phyloP scores from a whole-genome alignment of 1,284 basidiomycete genomes.

The Cutaneotrichosporon cyanovorans region DNA sequence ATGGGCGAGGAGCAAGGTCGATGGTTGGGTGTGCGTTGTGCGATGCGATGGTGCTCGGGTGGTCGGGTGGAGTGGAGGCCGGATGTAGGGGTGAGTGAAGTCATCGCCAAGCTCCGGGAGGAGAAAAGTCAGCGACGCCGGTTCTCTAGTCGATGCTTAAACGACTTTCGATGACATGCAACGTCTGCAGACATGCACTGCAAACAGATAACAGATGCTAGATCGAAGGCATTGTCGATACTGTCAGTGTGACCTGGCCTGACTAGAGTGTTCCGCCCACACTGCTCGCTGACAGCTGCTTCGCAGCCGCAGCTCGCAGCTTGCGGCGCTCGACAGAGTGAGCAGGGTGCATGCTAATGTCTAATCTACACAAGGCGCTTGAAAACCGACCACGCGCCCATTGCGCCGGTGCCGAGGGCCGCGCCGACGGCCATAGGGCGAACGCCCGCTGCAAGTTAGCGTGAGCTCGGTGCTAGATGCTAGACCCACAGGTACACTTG shows the following conservation, averaged over 20 bases:
- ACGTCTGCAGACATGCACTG: too few species aligned
- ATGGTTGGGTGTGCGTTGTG: background rate
- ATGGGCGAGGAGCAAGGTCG: background rate
- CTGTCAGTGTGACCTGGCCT: too few species aligned
- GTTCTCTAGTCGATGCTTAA: too few species aligned
- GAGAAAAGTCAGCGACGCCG: too few species aligned
- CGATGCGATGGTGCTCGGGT: background rate
- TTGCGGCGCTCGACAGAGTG: constrained; percentile 51
- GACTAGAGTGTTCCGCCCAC: too few species aligned
- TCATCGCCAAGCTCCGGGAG: too few species aligned
- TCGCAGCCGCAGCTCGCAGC: background rate
- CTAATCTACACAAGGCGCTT: constrained; percentile 55
- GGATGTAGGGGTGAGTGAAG: background rate
- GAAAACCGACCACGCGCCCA: constrained; percentile 84
- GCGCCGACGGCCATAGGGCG: constrained; percentile 82
- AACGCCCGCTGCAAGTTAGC: constrained; percentile 65
- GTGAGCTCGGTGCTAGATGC: background rate
- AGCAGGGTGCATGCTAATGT: constrained; percentile 36
- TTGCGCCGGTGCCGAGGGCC: constrained; percentile 75
- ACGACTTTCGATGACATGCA: too few species aligned
- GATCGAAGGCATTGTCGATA: too few species aligned
- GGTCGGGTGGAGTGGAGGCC: background rate
- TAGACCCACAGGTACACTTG: constrained; percentile 78
- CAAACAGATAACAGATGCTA: too few species aligned
- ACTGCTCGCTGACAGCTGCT: constrained; percentile 3